A percentile compares a stretch with the other conserved stretches of the same genome.
Evolutionary conservation across 495 filamentous ascomycete species (phyloP).

Genomic region (Penicillium robsamsonii): DNA sequence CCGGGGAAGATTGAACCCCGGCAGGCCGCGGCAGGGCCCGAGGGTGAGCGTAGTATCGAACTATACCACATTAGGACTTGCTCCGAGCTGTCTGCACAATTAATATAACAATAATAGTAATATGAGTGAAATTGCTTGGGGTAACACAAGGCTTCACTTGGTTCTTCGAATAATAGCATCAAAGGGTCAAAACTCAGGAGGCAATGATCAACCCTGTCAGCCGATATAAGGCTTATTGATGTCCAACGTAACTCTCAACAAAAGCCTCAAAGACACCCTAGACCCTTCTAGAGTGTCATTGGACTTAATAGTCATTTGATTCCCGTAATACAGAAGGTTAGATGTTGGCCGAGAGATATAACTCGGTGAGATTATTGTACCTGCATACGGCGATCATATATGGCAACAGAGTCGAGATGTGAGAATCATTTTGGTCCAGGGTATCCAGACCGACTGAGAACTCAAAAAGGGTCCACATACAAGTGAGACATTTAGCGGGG

Average conservation of each 20-base stretch:
- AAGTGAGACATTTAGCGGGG: conserved; percentile 24
- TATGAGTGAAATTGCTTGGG: not conserved
- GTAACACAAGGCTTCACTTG: conserved; percentile 5
- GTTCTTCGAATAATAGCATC: not conserved
- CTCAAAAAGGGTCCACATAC: not conserved
- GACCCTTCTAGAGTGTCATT: not conserved
- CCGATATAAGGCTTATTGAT: not conserved
- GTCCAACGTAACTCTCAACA: not conserved
- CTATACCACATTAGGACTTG: conserved; percentile 14
- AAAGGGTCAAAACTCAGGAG: conserved; percentile 10
- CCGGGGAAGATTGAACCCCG: conserved; percentile 15
- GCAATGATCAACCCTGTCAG: not conserved
- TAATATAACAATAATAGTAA: conserved; percentile 1
- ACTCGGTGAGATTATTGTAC: not conserved
- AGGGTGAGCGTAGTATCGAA: conserved; percentile 10
- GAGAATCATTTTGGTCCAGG: too few relatives aligned
- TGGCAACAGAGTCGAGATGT: not conserved
- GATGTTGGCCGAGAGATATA: not conserved
- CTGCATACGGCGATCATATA: conserved; percentile 2
- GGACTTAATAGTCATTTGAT: not conserved
- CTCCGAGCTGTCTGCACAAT: conserved; percentile 5
- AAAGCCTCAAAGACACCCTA: not conserved
- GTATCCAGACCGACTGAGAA: not conserved
- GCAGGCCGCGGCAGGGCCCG: conserved; percentile 4
- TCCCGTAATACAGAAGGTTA: not conserved